Percentiles rank a stretch among this genome's conserved stretches.
phyloP scores from a whole-genome alignment of 2,329 filamentous ascomycete species.

The Didymella exigua region DNA sequence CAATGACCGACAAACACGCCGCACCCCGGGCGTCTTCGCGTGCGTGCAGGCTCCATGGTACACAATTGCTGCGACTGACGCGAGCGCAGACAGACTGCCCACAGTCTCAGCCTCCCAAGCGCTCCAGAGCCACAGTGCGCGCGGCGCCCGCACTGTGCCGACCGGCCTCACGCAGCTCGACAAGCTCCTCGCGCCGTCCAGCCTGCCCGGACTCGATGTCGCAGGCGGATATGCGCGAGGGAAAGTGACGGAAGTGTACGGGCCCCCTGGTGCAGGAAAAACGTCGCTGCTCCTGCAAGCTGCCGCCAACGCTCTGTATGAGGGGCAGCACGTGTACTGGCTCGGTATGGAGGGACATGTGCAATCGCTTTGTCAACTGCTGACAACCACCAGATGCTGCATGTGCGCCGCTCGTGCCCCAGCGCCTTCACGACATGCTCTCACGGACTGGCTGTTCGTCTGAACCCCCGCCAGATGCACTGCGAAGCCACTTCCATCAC shows the following conservation, averaged over 20 bases:
- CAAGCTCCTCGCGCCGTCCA: conserved; percentile 42
- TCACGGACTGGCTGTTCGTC: conserved; percentile 21
- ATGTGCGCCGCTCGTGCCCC: conserved; percentile 54
- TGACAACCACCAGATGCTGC: conserved; percentile 54
- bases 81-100: conserved; percentile 69
- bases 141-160: conserved; percentile 53
- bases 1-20: conserved; percentile 41
- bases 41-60: conserved; percentile 28
- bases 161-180: conserved; percentile 59
- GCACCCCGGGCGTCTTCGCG: conserved; percentile 45
- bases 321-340: conserved; percentile 74
- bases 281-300: conserved; percentile 79
- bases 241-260: conserved; percentile 85
- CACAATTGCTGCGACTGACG: conserved; percentile 21
- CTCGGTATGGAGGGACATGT: conserved; percentile 62
- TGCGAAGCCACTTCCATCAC: conserved; percentile 66
- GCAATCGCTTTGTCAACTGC: conserved; percentile 17
- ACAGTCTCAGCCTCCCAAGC: conserved; percentile 78
- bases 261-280: conserved; percentile 84
- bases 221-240: conserved; percentile 69
- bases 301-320: conserved; percentile 65
- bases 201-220: conserved; percentile 29
- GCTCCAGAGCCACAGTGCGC: conserved; percentile 63
- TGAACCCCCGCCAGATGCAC: conserved; percentile 31
- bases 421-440: conserved; percentile 58